Evolutionary conservation across 2,329 filamentous ascomycete species (phyloP), one percentile per base, ranked within the genome.

Genomic region (Alternaria angustiovoidea): DNA sequence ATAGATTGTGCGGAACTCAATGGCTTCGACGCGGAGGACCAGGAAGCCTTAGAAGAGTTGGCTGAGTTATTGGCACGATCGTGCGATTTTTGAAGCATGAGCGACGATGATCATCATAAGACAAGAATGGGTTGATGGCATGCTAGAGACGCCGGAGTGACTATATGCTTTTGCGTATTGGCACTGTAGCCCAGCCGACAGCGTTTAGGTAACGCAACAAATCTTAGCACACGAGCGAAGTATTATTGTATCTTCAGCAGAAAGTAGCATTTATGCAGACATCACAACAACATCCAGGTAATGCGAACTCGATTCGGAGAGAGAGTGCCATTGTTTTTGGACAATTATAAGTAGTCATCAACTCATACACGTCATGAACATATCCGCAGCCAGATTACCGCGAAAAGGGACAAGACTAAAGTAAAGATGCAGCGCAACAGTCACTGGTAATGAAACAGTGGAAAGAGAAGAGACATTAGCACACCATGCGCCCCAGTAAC

Each of bases 21-120:
- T 14, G 91, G 91, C 0, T 94, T 94, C 66, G 87, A 92, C 66
- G 83, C 87, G 60, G 84, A 88, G 44, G 92, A 95, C 75, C 83
- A 84, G 77, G 76, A 73, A 62, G 86, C 86, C 66, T 76, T 95
- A 60, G 91, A 94, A 77, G 80, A 86, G 69, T 78, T 94, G 70
- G 77, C 77, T 2, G 47, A 62, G 36, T 42, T 79, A 20, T 57
- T 79, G 46, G 75, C 76, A 1, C 57, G 68, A 32, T 65, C 74
- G 2, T 79, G 76, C 43, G 76, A 79, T 55, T 79, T 79, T 20
- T 67, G 53, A 57, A 30, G 32, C 14, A 16, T 12, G 12, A 36
- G 12, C 12, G 32, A 36, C 5, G 5, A 36, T 16, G 32, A 36
- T 16, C 14, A 14, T 16, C 4, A 30, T 14, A 36, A 36, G 32